Percentiles rank a stretch among this genome's conserved stretches.
Evolutionary conservation across 768 basidiomycete genomes (phyloP).

Genomic region (Rhodotorula sphaerocarpa): DNA sequence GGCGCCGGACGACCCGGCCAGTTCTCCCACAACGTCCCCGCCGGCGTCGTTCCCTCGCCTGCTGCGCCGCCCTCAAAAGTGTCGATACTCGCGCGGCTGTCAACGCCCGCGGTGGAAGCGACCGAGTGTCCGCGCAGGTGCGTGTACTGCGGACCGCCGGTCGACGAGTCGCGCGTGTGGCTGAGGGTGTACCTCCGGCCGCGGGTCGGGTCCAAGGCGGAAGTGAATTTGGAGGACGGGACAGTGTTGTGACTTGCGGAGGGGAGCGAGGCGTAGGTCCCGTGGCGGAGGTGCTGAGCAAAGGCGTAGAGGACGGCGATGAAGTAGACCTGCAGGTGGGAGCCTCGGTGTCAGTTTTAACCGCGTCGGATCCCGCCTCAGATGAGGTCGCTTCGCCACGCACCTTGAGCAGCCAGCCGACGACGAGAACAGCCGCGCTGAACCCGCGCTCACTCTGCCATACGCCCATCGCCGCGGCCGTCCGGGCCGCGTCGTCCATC

Average conservation of each 20-base stretch:
- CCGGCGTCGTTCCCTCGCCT: conserved; percentile 12
- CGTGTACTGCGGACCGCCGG: conserved; percentile 27
- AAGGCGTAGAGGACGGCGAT: conserved; percentile 83
- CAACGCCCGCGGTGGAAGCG: conserved; percentile 12
- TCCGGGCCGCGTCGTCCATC: conserved; percentile 61
- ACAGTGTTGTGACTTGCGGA: conserved; percentile 47
- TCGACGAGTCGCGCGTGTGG: conserved; percentile 21
- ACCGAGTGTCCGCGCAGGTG: conserved; percentile 24
- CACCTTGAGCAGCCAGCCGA: conserved; percentile 86
- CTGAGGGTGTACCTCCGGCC: conserved; percentile 53
- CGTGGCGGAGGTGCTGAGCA: conserved; percentile 80
- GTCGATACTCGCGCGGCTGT: conserved; percentile 1
- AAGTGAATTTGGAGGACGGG: conserved; percentile 51
- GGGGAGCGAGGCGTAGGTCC: conserved; percentile 76
- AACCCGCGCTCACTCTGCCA: conserved; percentile 85
- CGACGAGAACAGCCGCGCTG: conserved; percentile 64
- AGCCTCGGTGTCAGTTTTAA: background rate
- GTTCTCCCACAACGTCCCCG: conserved; percentile 33
- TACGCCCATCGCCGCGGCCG: conserved; percentile 62
- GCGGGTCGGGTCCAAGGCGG: conserved; percentile 50
- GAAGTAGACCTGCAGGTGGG: conserved; percentile 69
- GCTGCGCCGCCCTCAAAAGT: conserved; percentile 18
- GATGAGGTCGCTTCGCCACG: conserved; percentile 34
- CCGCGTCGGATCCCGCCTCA: too few relatives aligned
- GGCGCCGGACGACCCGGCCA: background rate